Conservation (phyloP, 2,329 filamentous ascomycete species). For the Fusarium chlamydosporum region DNA sequence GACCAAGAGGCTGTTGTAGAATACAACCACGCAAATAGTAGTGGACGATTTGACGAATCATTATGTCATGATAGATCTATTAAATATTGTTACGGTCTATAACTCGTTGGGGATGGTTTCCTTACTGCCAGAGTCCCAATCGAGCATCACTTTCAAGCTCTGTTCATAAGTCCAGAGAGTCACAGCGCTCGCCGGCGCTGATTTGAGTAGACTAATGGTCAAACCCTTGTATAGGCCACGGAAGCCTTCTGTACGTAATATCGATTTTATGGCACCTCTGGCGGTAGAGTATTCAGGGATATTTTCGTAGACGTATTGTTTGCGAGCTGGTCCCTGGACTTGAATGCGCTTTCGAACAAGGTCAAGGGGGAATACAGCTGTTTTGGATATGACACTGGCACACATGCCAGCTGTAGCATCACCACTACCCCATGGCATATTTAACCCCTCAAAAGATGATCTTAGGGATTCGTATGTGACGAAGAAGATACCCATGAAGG, state of each 20-base stretch:
- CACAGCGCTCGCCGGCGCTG: slow-evolving; percentile 90
- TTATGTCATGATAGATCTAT: slow-evolving; percentile 41
- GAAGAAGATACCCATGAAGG: slow-evolving; percentile 98
- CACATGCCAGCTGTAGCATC: slow-evolving; percentile 87
- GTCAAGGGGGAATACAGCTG: slow-evolving; percentile 91
- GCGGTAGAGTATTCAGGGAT: slow-evolving; percentile 87
- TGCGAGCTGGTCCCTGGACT: slow-evolving; percentile 90
- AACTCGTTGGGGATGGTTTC: slow-evolving; percentile 43
- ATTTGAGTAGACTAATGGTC: slow-evolving; percentile 90
- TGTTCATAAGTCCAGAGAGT: slow-evolving; percentile 97
- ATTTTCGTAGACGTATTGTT: slow-evolving; percentile 83
- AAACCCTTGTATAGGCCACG: slow-evolving; percentile 90
- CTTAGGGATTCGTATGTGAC: slow-evolving; percentile 85
- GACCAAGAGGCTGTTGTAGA: slow-evolving; percentile 21
- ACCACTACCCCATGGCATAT: slow-evolving; percentile 79
- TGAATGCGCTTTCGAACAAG: slow-evolving; percentile 93
- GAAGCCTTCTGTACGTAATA: slow-evolving; percentile 79
- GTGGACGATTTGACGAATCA: slow-evolving; percentile 10
- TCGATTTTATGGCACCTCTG: slow-evolving; percentile 73
- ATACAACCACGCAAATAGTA: slow-evolving; percentile 27
- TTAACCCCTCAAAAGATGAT: slow-evolving; percentile 66
- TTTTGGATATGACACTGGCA: slow-evolving; percentile 87
- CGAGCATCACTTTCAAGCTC: slow-evolving; percentile 72
- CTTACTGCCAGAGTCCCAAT: slow-evolving; percentile 53
- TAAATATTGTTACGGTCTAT: slow-evolving; percentile 43